Evolutionary conservation across 805 yeast genomes (phyloP).

Genomic region (Zygoascus bituminiphila): DNA sequence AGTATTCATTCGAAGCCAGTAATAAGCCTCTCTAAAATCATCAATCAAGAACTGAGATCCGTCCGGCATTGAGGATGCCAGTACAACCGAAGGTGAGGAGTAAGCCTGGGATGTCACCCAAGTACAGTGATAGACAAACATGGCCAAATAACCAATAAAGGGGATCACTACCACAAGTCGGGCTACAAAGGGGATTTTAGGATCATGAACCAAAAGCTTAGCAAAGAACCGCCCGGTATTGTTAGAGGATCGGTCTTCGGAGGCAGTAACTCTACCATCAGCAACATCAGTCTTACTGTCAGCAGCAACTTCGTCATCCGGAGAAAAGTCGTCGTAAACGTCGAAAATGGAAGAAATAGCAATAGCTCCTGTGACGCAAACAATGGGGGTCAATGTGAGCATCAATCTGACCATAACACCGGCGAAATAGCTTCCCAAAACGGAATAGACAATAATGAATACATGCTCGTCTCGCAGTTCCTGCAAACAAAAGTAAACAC

Average conservation of each 20-base stretch:
- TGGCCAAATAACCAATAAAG: constrained; percentile 62
- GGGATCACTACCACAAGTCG: constrained; percentile 56
- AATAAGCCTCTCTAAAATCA: constrained; percentile 97
- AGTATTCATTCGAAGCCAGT: constrained; percentile 98
- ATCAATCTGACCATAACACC: constrained; percentile 98
- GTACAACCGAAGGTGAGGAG: constrained; percentile 95
- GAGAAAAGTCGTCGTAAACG: constrained; percentile 45
- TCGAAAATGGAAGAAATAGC: constrained; percentile 81
- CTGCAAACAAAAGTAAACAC: constrained; percentile 82
- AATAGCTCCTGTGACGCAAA: constrained; percentile 88
- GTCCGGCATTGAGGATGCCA: constrained; percentile 75
- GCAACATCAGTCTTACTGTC: constrained; percentile 10
- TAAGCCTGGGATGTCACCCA: constrained; percentile 96
- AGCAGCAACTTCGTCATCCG: constrained; percentile 2
- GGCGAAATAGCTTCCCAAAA: constrained; percentile 93
- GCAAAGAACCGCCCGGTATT: constrained; percentile 16
- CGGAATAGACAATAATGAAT: constrained; percentile 83
- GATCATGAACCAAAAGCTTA: constrained; percentile 13
- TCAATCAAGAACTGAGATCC: constrained; percentile 82
- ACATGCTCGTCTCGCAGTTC: constrained; percentile 88
- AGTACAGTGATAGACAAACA: constrained; percentile 90
- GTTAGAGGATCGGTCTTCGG: constrained; percentile 14
- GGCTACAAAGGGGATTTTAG: constrained; percentile 34
- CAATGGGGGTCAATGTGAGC: constrained; percentile 92
- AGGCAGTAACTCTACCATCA: constrained; percentile 3